Conservation (phyloP, 2,329 filamentous ascomycete genomes). For the Trichoderma sp. region DNA sequence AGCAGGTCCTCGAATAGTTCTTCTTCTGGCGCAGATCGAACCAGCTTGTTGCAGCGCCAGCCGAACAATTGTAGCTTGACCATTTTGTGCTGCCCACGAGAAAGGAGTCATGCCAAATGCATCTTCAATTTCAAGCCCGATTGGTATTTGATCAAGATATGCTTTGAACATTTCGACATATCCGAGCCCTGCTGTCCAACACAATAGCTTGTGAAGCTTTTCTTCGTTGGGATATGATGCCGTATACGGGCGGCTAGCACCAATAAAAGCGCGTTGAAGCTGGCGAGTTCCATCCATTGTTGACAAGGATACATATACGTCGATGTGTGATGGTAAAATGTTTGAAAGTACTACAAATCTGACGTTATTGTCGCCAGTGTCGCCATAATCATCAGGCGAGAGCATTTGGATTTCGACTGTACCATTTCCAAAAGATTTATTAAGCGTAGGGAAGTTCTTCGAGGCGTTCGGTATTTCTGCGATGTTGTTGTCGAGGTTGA, state of each 20-base stretch:
- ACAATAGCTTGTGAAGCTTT: not conserved
- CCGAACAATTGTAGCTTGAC: not conserved
- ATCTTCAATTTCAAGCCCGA: not conserved
- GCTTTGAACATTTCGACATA: not conserved
- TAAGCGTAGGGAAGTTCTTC: fast-evolving
- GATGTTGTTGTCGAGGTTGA: not conserved
- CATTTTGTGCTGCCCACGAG: not conserved
- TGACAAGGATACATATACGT: not conserved
- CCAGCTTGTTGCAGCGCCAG: not conserved
- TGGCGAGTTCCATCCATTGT: not conserved
- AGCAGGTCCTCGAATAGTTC: not conserved
- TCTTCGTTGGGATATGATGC: not conserved
- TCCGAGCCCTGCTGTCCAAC: not conserved
- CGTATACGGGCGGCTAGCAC: not conserved
- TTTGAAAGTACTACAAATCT: not conserved
- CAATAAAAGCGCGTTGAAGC: not conserved
- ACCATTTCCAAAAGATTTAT: fast-evolving
- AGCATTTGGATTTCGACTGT: not conserved
- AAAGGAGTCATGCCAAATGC: conserved; percentile 1
- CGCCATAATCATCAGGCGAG: not conserved
- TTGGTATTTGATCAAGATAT: conserved; percentile 4
- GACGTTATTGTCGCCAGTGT: not conserved
- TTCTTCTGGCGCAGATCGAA: not conserved
- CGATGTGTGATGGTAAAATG: not conserved
- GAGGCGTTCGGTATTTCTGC: not conserved